These are phyloP conservation scores for Pythium scleroteichum DNA, from an alignment of 352 stramenopile genomes.

Conservation along the genomic window DNA sequence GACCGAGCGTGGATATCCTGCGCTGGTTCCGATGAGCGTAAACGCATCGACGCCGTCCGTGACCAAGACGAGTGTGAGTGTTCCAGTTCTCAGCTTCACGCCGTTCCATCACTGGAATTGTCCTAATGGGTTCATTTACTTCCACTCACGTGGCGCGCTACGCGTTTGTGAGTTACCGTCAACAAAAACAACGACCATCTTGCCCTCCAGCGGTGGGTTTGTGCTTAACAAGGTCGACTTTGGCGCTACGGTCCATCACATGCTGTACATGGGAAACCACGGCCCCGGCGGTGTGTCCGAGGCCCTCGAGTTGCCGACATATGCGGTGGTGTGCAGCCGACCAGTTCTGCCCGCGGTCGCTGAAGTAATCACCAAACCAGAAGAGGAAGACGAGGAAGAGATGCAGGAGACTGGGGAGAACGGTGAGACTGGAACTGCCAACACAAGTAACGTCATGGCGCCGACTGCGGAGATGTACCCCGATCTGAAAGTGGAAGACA, in stretches of 20 bases:
- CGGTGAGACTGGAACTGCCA: slow-evolving; percentile 44
- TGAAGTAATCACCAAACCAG: slow-evolving; percentile 60
- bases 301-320: slow-evolving; percentile 74
- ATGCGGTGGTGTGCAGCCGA: slow-evolving; percentile 75
- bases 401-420: slow-evolving; percentile 39
- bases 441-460: slow-evolving; percentile 74
- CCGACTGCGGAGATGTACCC: slow-evolving; percentile 81
- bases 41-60: slow-evolving; percentile 27
- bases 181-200: slow-evolving; percentile 66
- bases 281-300: slow-evolving; percentile 78
- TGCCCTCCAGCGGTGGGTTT: slow-evolving; percentile 71
- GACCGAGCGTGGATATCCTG: slow-evolving; percentile 60
- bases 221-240: slow-evolving; percentile 83
- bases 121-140: slow-evolving; percentile 88
- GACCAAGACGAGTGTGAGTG: slow-evolving; percentile 41
- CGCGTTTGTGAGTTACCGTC: slow-evolving; percentile 83
- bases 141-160: slow-evolving; percentile 76
- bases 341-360: slow-evolving; percentile 55
- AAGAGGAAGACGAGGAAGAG: slow-evolving; percentile 62
- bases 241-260: slow-evolving; percentile 71
- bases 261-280: slow-evolving; percentile 76
- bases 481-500: slow-evolving; percentile 58
- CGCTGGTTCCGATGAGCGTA: slow-evolving; percentile 79
- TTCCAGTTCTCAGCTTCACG: slow-evolving; percentile 86
- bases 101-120: slow-evolving; percentile 90